Evolutionary conservation across 2,329 filamentous ascomycete genomes (phyloP).

Genomic region (Ascochyta rabiei): DNA sequence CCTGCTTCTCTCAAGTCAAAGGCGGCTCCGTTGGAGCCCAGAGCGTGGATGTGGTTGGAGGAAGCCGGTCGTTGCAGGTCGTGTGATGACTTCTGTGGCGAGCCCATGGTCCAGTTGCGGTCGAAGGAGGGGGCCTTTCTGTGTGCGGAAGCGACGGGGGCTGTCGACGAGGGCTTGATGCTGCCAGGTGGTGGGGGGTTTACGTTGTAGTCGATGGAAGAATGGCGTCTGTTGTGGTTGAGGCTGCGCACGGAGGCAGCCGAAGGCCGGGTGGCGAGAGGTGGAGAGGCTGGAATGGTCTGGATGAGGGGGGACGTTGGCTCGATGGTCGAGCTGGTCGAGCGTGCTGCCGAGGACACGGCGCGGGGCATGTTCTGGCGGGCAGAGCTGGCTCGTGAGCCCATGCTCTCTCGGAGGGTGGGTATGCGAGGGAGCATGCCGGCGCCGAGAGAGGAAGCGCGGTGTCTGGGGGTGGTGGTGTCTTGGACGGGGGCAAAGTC

Average conservation of each 20-base stretch:
- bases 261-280: slow-evolving; percentile 65
- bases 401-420: slow-evolving; percentile 43
- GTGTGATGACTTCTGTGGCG: slow-evolving; percentile 38
- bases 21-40: slow-evolving; percentile 37
- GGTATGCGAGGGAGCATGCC: slow-evolving; percentile 47
- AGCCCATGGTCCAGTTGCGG: slow-evolving; percentile 62
- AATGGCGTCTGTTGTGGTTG: slow-evolving; percentile 85
- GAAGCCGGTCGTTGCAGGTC: slow-evolving; percentile 41
- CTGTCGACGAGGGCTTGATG: slow-evolving; percentile 27
- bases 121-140: slow-evolving; percentile 65
- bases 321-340: slow-evolving; percentile 38
- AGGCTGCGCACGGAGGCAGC: slow-evolving; percentile 82
- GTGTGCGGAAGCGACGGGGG: slow-evolving; percentile 47
- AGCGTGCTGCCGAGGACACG: slow-evolving; percentile 40
- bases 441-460: slow-evolving; percentile 53
- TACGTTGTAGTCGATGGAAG: slow-evolving; percentile 75
- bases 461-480: slow-evolving; percentile 54
- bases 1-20: slow-evolving; percentile 37
- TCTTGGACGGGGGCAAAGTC: slow-evolving; percentile 32
- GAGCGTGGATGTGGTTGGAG: slow-evolving; percentile 39
- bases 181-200: slow-evolving; percentile 34
- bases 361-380: slow-evolving; percentile 41
- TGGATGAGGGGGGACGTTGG: slow-evolving; percentile 53
- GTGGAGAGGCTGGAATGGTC: slow-evolving; percentile 50
- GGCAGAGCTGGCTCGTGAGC: slow-evolving; percentile 30